Percentiles rank a stretch among this genome's conserved stretches.
phyloP scores from a whole-genome alignment of 306 rosid genomes.

The Styphnolobium japonicum region DNA sequence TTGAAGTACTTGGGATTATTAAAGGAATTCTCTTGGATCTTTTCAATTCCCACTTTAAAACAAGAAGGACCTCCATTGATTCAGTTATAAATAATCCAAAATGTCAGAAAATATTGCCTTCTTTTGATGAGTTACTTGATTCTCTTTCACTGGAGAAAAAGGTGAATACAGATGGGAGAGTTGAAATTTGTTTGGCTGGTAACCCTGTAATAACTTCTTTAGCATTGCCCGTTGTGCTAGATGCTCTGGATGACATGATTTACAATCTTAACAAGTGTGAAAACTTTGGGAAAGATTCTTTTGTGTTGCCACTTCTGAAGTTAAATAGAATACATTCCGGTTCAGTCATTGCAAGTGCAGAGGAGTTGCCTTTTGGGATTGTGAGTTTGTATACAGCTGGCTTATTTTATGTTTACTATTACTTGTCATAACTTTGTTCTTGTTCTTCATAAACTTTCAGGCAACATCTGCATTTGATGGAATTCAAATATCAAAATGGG shows the following conservation, averaged over 20 bases:
- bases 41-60: slow-evolving; percentile 57
- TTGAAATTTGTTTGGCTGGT: slow-evolving; percentile 66
- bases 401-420: slow-evolving; percentile 22
- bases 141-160: slow-evolving; percentile 60
- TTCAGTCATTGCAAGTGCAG: slow-evolving; percentile 76
- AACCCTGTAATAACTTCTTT: slow-evolving; percentile 65
- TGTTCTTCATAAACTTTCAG: slow-evolving; percentile 45
- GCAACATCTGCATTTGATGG: slow-evolving; percentile 92
- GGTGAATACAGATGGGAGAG: slow-evolving; percentile 52
- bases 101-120: slow-evolving; percentile 54
- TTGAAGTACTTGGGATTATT: slow-evolving; percentile 52
- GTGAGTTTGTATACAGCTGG: slow-evolving; percentile 57
- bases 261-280: slow-evolving; percentile 53
- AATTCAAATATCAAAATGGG: slow-evolving; percentile 71
- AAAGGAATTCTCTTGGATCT: slow-evolving; percentile 50
- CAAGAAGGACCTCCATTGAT: slow-evolving; percentile 58
- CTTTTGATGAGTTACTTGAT: slow-evolving; percentile 54
- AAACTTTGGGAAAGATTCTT: slow-evolving; percentile 47
- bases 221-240: slow-evolving; percentile 75
- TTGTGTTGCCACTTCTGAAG: slow-evolving; percentile 68
- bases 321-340: slow-evolving; percentile 87
- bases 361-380: slow-evolving; percentile 91
- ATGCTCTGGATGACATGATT: slow-evolving; percentile 65
- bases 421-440: slow-evolving; percentile 27
- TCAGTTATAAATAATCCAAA: slow-evolving; percentile 33